Conservation (phyloP, 805 yeast genomes). For the Candida tammaniensis region DNA sequence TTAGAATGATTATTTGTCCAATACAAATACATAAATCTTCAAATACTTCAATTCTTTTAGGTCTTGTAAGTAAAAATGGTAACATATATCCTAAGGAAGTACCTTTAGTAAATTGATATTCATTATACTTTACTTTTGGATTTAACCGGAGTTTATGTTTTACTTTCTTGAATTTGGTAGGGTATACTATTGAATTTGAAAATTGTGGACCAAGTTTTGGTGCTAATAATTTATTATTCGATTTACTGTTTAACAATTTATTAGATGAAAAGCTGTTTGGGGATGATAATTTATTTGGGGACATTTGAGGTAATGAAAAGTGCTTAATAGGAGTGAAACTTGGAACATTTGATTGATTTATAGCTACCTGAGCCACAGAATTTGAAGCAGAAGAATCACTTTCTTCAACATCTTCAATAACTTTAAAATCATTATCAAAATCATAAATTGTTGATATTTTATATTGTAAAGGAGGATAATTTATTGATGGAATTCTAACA, state of each 20-base stretch:
- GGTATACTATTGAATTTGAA: conserved; percentile 8
- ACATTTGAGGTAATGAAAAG: too few relatives aligned
- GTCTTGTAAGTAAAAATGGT: conserved; percentile 6
- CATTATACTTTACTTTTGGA: conserved; percentile 8
- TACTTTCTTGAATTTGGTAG: conserved; percentile 8
- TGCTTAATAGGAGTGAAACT: too few relatives aligned
- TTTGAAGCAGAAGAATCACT: conserved; percentile 1
- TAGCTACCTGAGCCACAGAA: neutral
- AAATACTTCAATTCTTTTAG: conserved; percentile 7
- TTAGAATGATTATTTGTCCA: conserved; percentile 16
- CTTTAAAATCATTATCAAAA: conserved; percentile 19
- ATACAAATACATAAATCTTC: conserved; percentile 15
- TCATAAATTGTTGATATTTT: conserved; percentile 16
- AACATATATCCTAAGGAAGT: conserved; percentile 13
- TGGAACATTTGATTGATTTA: neutral
- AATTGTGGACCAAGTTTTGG: conserved; percentile 3
- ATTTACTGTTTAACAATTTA: too few relatives aligned
- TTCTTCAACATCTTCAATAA: conserved; percentile 10
- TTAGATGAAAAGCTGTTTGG: too few relatives aligned
- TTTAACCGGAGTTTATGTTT: conserved; percentile 1
- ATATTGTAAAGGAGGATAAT: conserved; percentile 22
- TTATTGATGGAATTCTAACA: conserved; percentile 17
- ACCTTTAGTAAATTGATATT: conserved; percentile 12
- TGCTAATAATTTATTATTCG: too few relatives aligned
- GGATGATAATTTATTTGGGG: too few relatives aligned